These are phyloP conservation scores for Boletus pseudopeckii DNA, from an alignment of 768 basidiomycete species.

Conservation along the genomic window DNA sequence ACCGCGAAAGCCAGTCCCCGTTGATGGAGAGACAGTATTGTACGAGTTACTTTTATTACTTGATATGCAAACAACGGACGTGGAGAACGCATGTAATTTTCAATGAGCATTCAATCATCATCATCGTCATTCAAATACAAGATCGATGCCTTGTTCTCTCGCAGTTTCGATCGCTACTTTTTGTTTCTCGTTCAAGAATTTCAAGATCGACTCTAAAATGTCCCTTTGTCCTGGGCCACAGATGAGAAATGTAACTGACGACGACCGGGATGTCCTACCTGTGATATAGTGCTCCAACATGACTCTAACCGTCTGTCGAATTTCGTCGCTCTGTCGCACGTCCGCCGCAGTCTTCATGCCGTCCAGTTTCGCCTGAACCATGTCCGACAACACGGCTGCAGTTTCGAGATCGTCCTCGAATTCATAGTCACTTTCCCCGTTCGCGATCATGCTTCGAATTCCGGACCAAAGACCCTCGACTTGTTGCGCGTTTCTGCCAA, in stretches of 20 bases:
- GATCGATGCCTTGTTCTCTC: slow-evolving; percentile 48
- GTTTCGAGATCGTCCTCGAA: slow-evolving; percentile 71
- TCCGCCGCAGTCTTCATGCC: slow-evolving; percentile 42
- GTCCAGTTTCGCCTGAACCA: slow-evolving; percentile 53
- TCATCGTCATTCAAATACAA: slow-evolving; percentile 46
- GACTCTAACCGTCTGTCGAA: slow-evolving; percentile 53
- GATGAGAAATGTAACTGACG: background rate
- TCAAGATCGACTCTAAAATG: slow-evolving; percentile 54
- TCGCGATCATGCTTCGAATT: slow-evolving; percentile 35
- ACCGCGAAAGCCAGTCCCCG: background rate
- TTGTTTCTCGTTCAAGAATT: slow-evolving; percentile 47
- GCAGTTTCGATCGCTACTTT: slow-evolving; percentile 46
- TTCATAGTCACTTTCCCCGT: slow-evolving; percentile 20
- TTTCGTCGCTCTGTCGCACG: slow-evolving; percentile 12
- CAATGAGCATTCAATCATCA: slow-evolving; percentile 4
- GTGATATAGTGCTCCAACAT: slow-evolving; percentile 72
- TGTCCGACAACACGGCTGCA: slow-evolving; percentile 59
- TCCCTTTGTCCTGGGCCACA: slow-evolving; percentile 50
- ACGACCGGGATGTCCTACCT: slow-evolving; percentile 38
- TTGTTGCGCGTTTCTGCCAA: slow-evolving; percentile 55
- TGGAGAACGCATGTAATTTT: background rate
- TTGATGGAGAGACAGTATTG: background rate
- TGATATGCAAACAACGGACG: background rate
- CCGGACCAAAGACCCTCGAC: slow-evolving; percentile 61
- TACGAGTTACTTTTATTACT: background rate